Base-by-base conservation (phyloP, 192 early-diverging fungal genomes). In the Diversispora epigaea region DNA sequence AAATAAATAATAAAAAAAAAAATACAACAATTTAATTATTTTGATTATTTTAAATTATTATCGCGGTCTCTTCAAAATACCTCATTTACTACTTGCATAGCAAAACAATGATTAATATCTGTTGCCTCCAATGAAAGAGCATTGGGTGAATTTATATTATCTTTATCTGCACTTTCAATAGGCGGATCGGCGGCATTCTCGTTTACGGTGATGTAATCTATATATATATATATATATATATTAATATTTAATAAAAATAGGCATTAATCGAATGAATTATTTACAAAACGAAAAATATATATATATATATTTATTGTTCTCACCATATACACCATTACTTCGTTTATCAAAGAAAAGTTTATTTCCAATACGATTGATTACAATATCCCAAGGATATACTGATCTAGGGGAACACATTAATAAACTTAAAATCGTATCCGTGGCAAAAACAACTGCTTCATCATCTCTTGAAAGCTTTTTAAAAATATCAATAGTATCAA, bases 381-480 rank as follows among this genome's bases (percentile, higher is more conserved):
- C 90, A 61, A 99, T 89, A 75, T 99, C 97, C 95, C 95, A 99
- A 15, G 95, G 91, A 81, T 96, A 97, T 55, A 94, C 91, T 19
- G 94, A 91, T 67, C 94, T 90, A 17, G 93, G 88, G 9, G 93
- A 87, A 73, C 92, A 94, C 97, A 99, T 99, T 58, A 99, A 86
- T 32, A 94, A 86, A 22, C 95, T 90, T 25, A 99, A 77, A 19
- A 98, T 90, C 45, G 90, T 80, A 82, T 97, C 97, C 5, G 96
- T 97, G 56, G 95, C 93, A 80, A 93, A 93, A 6, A 99, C 94
- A 17, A 83, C 84, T 47, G 90, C 81, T 43, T 78, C 77, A 76
- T 81, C 69, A 68, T 85, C 77, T 40, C 79, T 71, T 15, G 78
- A 81, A 40, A 83, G 77, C 47, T 83, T 75, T 82, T 78, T 11